Conservation (phyloP, 805 yeast genomes). For the Candida incommunis region DNA sequence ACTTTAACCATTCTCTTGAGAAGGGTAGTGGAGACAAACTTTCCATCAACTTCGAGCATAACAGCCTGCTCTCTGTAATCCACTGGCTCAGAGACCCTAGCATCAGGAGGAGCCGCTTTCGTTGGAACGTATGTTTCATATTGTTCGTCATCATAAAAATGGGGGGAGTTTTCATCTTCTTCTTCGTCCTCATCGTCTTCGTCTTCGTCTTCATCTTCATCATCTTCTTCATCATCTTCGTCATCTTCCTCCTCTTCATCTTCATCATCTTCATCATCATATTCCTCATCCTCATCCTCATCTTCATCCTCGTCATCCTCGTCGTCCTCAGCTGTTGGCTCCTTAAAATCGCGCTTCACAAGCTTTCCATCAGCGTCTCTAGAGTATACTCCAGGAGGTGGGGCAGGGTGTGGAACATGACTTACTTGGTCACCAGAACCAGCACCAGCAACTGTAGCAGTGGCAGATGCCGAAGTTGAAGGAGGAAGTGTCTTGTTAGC, state of each 20-base stretch:
- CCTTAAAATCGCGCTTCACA: slow-evolving; percentile 4
- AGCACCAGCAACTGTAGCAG: neutral
- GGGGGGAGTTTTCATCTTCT: slow-evolving; percentile 1
- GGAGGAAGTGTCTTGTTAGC: neutral
- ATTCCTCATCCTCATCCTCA: slow-evolving; percentile 4
- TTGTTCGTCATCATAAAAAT: no score
- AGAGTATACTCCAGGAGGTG: neutral
- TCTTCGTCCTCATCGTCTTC: slow-evolving; percentile 2
- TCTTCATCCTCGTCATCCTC: slow-evolving; percentile 5
- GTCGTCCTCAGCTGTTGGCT: slow-evolving; percentile 2
- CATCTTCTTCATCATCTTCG: slow-evolving; percentile 4
- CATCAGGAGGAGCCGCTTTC: neutral
- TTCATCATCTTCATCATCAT: slow-evolving; percentile 5
- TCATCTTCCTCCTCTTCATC: neutral
- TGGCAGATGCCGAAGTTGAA: neutral
- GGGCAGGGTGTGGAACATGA: slow-evolving; percentile 3
- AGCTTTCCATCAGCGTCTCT: slow-evolving; percentile 4
- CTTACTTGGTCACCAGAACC: neutral
- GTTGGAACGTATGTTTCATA: neutral
- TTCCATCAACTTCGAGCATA: slow-evolving; percentile 4
- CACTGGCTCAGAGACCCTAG: slow-evolving; percentile 3
- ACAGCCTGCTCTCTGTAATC: slow-evolving; percentile 5
- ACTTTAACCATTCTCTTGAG: slow-evolving; percentile 2
- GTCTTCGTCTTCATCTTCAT: slow-evolving; percentile 2
- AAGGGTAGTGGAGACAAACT: slow-evolving; percentile 4